Percentiles rank a stretch among this genome's conserved stretches.
These are phyloP conservation scores for Syncephalis fuscata DNA, from an alignment of 371 early-diverging fungal genomes.

Conservation along the genomic window DNA sequence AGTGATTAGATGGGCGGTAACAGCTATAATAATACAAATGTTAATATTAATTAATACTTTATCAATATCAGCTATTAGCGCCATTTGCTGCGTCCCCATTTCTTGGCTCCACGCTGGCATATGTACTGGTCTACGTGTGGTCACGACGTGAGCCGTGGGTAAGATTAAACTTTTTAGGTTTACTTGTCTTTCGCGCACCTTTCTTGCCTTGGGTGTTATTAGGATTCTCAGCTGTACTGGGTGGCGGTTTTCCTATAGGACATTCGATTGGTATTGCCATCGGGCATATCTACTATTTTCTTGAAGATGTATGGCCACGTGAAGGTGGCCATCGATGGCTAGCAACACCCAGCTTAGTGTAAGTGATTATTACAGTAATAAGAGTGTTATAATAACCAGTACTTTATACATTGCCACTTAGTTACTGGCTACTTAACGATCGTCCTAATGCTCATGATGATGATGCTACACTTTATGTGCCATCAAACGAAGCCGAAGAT, in stretches of 20 bases:
- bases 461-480: too few species aligned
- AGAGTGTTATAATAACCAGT: too few species aligned
- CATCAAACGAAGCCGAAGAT: too few species aligned
- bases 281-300: conserved; percentile 88
- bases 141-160: conserved; percentile 78
- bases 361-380: conserved; percentile 6
- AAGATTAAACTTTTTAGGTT: conserved; percentile 71
- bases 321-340: conserved; percentile 41
- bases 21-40: background rate
- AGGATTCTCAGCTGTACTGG: conserved; percentile 58
- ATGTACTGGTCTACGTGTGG: conserved; percentile 90
- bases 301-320: conserved; percentile 87
- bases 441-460: too few species aligned
- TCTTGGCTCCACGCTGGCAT: conserved; percentile 67
- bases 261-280: conserved; percentile 74
- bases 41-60: conserved; percentile 1
- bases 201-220: conserved; percentile 84
- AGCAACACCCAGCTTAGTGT: conserved; percentile 44
- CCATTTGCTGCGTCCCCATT: conserved; percentile 63
- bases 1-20: background rate
- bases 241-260: conserved; percentile 54
- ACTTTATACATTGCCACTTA: too few species aligned
- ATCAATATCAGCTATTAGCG: conserved; percentile 29
- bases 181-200: conserved; percentile 81
- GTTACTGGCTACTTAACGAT: too few species aligned